Evolutionary conservation across 148 eudicot genomes (phyloP).

Genomic region (Polygonum maritimum): DNA sequence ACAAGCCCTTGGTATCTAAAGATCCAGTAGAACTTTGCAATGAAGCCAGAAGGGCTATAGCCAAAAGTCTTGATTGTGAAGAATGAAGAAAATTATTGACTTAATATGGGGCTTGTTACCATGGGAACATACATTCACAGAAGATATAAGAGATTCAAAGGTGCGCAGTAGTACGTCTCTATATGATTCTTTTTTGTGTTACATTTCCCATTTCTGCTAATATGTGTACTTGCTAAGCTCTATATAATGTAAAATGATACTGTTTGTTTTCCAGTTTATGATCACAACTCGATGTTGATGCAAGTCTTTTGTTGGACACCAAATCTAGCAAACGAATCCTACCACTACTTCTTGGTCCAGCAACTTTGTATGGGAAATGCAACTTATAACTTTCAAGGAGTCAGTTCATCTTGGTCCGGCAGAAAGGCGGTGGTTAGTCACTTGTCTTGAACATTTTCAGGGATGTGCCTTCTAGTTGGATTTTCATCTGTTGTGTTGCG

Average conservation of each 20-base stretch:
- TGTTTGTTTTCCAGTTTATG: background rate
- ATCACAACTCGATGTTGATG: background rate
- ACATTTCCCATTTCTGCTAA: background rate
- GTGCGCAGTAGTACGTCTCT: background rate
- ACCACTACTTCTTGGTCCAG: no score
- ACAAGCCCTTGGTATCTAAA: slow-evolving; percentile 52
- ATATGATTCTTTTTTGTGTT: background rate
- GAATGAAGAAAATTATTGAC: background rate
- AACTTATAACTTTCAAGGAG: background rate
- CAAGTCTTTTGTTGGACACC: background rate
- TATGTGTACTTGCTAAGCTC: background rate
- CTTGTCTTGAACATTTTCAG: background rate
- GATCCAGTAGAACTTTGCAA: slow-evolving; percentile 54
- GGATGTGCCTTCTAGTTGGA: background rate
- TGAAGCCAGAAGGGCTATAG: slow-evolving; percentile 60
- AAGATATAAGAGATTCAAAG: background rate
- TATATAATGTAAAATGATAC: background rate
- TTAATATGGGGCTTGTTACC: background rate
- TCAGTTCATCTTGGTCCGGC: background rate
- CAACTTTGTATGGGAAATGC: background rate
- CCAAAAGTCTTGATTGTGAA: slow-evolving; percentile 30
- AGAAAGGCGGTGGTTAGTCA: background rate
- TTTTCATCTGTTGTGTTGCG: background rate
- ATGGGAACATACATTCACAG: background rate
- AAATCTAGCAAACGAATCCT: background rate